Percentiles rank a stretch among this genome's conserved stretches.
These are phyloP conservation scores for Aspergillus kassunensis DNA, from an alignment of 495 filamentous ascomycete species.

Conservation along the genomic window DNA sequence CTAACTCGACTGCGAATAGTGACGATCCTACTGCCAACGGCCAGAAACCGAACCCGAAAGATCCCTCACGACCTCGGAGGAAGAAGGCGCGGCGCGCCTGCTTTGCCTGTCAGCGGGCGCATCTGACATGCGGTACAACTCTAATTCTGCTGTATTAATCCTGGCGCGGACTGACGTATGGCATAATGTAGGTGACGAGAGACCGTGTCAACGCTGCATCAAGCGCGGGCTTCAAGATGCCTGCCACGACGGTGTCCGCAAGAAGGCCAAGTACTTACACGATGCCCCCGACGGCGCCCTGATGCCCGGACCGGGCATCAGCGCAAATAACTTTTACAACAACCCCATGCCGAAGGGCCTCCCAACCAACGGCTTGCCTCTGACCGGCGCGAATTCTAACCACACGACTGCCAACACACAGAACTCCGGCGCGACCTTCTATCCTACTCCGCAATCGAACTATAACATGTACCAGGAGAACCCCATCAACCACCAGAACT, in stretches of 20 bases:
- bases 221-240: conserved; percentile 85
- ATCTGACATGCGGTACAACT: conserved; percentile 88
- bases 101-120: conserved; percentile 93
- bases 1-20: conserved; percentile 41
- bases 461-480: conserved; percentile 42
- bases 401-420: conserved; percentile 5
- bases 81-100: conserved; percentile 97
- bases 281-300: conserved; percentile 82
- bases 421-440: conserved; percentile 27
- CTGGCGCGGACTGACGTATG: not conserved
- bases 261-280: conserved; percentile 98
- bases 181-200: conserved; percentile 63
- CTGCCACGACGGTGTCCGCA: conserved; percentile 93
- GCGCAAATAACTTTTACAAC: conserved; percentile 43
- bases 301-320: conserved; percentile 56
- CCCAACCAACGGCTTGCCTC: conserved; percentile 26
- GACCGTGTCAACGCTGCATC: conserved; percentile 90
- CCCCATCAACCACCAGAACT: conserved; percentile 36
- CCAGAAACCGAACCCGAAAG: conserved; percentile 35
- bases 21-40: conserved; percentile 45
- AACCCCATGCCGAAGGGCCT: conserved; percentile 28
- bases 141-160: too few species aligned
- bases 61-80: conserved; percentile 78
- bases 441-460: conserved; percentile 34
- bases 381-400: not conserved